Evolutionary conservation across 306 rosid species (phyloP), one percentile per base, ranked within the genome.

Genomic region (Medicago ruthenica): DNA sequence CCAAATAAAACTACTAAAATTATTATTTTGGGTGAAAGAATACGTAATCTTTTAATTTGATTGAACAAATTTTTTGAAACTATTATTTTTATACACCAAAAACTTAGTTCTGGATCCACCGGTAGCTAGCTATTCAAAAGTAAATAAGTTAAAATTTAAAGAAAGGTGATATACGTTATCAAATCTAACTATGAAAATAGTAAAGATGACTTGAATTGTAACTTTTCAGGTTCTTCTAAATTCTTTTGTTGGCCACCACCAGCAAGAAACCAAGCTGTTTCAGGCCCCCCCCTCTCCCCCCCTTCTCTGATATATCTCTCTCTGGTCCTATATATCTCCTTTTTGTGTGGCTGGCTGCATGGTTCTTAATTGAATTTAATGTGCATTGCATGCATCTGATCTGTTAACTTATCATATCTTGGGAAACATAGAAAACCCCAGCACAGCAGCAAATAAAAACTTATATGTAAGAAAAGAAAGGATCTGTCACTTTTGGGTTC

Each of bases 401-500:
- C 57, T 67, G 71, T 67, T 73, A 39, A 68, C n/a, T 70, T 62
- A 55, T 77, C 68, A 67, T 67, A 75, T 15, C 8, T 58, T 11
- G 76, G 77, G 47, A 69, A 81, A 61, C 71, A 70, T 62, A 51
- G 76, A 75, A 76, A 70, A 20, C 60, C 84, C 70, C 60, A 48
- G 74, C 47, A 76, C 47, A 76, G 44, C 75, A 41, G 37, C 37
- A 34, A 4, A 21, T 2, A 16, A 41, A 16, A 61, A 27, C 76
- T 59, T 75, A 13, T 44, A 63, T 65, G 34, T 18, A 66, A 21
- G 36, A 66, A 64, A 9, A 36, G 22, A 50, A 37, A 71, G 34
- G 71, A 72, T 78, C 54, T 55, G 77, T 73, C 80, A 36, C 82
- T 84, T 80, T 76, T 76, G 42, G 77, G 66, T 44, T 76, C 79